Percentiles rank a stretch among this genome's conserved stretches.
Evolutionary conservation across 768 basidiomycete species (phyloP).

Genomic region (Fomitopsis pulvina): DNA sequence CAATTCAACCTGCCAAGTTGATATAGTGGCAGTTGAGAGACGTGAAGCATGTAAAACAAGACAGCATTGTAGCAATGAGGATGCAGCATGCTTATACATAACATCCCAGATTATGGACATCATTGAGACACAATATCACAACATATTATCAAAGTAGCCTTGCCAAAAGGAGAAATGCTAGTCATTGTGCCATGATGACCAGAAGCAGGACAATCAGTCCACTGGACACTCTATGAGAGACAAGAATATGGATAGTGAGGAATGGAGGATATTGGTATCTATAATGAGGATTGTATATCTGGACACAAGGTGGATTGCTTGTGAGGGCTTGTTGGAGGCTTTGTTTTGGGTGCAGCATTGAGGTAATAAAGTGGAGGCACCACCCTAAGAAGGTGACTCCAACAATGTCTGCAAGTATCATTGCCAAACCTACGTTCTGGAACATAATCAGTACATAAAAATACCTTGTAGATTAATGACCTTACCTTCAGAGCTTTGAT

Average conservation of each 20-base stretch:
- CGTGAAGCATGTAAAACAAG: too few species aligned
- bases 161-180: too few species aligned
- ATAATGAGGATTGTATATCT: constrained; percentile 90
- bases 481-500: constrained; percentile 77
- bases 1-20: too few species aligned
- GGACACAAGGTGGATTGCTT: constrained; percentile 53
- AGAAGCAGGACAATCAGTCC: constrained; percentile 95
- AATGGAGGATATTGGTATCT: constrained; percentile 92
- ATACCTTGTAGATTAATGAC: constrained; percentile 5
- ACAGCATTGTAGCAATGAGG: too few species aligned
- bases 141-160: too few species aligned
- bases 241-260: constrained; percentile 66
- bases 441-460: constrained; percentile 1
- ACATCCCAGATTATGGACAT: too few species aligned
- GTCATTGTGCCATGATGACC: constrained; percentile 94
- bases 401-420: constrained; percentile 69
- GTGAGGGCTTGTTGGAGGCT: constrained; percentile 23
- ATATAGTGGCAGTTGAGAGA: too few species aligned
- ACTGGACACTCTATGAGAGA: constrained; percentile 72
- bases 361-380: constrained; percentile 18
- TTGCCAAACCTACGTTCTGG: constrained; percentile 58
- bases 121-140: too few species aligned
- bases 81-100: too few species aligned
- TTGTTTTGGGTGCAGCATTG: constrained; percentile 22
- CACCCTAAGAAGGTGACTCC: constrained; percentile 33